Percentiles rank a stretch among this genome's conserved stretches.
These are phyloP conservation scores for Hymenochaete sp. DNA, from an alignment of 1,284 basidiomycete genomes.

Conservation along the genomic window DNA sequence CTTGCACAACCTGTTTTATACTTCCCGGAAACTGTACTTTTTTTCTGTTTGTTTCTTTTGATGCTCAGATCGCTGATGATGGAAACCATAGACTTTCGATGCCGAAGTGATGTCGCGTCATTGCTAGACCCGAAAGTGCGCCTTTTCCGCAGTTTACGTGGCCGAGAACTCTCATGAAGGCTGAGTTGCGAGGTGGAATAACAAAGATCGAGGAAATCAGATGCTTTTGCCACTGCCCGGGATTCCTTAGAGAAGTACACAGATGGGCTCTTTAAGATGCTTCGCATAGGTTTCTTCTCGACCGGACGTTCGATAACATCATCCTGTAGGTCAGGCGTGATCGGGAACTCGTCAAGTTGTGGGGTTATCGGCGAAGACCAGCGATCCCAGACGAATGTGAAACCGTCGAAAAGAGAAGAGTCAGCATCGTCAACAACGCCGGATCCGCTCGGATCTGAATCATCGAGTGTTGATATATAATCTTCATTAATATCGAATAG, in stretches of 20 bases:
- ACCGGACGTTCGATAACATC: neutral
- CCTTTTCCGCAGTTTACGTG: slow-evolving; percentile 12
- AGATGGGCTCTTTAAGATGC: slow-evolving; percentile 15
- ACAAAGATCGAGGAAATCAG: slow-evolving; percentile 8
- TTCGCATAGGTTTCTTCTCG: slow-evolving; percentile 6
- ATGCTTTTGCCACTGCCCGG: neutral
- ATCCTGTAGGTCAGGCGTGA: neutral
- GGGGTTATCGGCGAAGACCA: no score
- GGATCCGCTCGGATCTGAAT: slow-evolving; percentile 7
- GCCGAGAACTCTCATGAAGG: neutral
- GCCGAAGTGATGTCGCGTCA: slow-evolving; percentile 1
- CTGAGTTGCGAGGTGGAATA: slow-evolving; percentile 2
- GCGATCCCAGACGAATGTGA: slow-evolving; percentile 14
- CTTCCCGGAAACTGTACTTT: neutral
- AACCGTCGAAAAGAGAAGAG: slow-evolving; percentile 9
- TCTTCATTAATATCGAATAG: slow-evolving; percentile 12
- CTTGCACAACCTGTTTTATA: slow-evolving; percentile 1
- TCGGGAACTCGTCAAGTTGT: neutral
- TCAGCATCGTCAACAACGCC: slow-evolving; percentile 3
- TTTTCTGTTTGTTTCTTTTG: neutral
- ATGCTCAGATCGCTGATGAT: slow-evolving; percentile 8
- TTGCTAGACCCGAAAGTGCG: slow-evolving; percentile 1
- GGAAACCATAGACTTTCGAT: slow-evolving; percentile 14
- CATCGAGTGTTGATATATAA: slow-evolving; percentile 5
- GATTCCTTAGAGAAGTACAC: slow-evolving; percentile 8